Base-by-base conservation (phyloP, 1,284 basidiomycete genomes). In the Mycena sp. region DNA sequence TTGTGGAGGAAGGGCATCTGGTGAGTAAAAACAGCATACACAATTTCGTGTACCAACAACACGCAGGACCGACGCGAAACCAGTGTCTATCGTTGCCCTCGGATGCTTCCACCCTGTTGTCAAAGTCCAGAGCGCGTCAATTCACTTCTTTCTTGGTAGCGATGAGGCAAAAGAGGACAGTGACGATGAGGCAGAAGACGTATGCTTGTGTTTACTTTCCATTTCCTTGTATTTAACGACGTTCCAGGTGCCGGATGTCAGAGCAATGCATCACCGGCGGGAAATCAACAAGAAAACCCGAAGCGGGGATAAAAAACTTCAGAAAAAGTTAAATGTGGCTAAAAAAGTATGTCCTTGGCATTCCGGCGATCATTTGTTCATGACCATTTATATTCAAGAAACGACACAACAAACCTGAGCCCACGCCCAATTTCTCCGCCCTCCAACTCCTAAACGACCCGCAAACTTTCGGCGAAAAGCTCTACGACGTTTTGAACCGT, bases 121-220 rank as follows among this genome's bases (percentile, higher is more conserved):
- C 52, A 99, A 99, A 75, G 98, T 99, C 1, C 97, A 99, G 76
- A 95, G 90, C 64, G 96, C 95, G 0, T 95, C 96, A 2, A 81
- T 98, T n/a, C 95, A 99, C 78, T 99, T 99, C 81, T 99, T 99
- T 84, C 87, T 99, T 19, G 94, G 94, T 4, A 88, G 85, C 55
- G 90, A 94, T 44, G 87, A 93, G 30, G 87, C 88, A 25, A 85
- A 86, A 57, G 87, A 86, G 38, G 87, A 91, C 58, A 89, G 88
- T 56, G 89, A 90, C 46, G 87, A 91, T 5, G 89, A 90, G 58
- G 88, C 89, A 9, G 91, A 92, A 53, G 84, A 90, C 61, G 89
- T 87, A 61, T 12, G 78, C 71, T 26, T 2, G 25, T 64, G 16
- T 23, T 38, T 21, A 56, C 30, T 44, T 43, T 54, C 10, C 49